These are phyloP conservation scores for Russula sp. DNA, from an alignment of 768 basidiomycete genomes.

Conservation along the genomic window DNA sequence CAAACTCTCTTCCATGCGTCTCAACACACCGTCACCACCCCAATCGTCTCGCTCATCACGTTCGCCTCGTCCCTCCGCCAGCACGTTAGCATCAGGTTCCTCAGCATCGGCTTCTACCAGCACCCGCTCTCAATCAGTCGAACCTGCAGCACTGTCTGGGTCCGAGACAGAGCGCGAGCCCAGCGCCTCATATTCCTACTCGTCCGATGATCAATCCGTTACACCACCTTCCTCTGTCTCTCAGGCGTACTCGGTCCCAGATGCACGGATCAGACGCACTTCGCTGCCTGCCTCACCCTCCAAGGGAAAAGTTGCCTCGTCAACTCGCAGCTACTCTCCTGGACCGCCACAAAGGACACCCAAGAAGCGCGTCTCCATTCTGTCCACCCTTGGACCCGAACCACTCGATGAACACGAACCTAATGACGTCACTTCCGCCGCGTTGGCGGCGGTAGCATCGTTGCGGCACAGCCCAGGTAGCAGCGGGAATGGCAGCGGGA, in stretches of 20 bases:
- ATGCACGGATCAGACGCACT: constrained; percentile 38
- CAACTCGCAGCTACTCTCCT: constrained; percentile 33
- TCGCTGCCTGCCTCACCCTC: constrained; percentile 46
- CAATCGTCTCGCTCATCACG: constrained; percentile 34
- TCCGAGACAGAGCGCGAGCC: constrained; percentile 80
- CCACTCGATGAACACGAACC: constrained; percentile 28
- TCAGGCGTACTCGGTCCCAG: constrained; percentile 22
- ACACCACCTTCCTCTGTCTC: constrained; percentile 34
- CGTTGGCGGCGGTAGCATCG: constrained; percentile 55
- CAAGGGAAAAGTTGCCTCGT: constrained; percentile 26
- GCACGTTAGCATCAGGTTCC: constrained; percentile 28
- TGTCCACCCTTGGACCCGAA: constrained; percentile 27
- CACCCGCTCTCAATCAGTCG: constrained; percentile 32
- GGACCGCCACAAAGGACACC: constrained; percentile 37
- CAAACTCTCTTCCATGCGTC: constrained; percentile 57
- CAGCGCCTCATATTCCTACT: constrained; percentile 23
- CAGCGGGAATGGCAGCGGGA: constrained; percentile 30
- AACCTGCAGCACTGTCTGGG: constrained; percentile 43
- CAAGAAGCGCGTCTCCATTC: constrained; percentile 39
- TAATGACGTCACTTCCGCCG: constrained; percentile 47
- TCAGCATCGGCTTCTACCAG: constrained; percentile 29
- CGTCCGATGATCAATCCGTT: constrained; percentile 36
- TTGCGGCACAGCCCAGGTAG: constrained; percentile 46
- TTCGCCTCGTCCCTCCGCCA: constrained; percentile 26
- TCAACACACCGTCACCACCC: constrained; percentile 50